Conservation (phyloP, 2,329 filamentous ascomycete genomes). For the Epichloe gansuensis region DNA sequence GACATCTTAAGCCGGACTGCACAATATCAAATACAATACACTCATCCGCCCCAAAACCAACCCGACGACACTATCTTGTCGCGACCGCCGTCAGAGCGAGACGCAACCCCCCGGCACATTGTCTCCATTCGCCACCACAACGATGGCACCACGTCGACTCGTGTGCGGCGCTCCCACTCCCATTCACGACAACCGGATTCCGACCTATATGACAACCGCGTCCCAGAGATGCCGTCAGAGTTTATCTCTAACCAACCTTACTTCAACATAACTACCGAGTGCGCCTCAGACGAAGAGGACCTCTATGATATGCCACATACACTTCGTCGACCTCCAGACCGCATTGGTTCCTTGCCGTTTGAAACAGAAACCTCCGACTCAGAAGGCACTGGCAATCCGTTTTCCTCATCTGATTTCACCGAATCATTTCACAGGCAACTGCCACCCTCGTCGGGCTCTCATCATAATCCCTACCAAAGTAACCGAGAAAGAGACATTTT, state of each 20-base stretch:
- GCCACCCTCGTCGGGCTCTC: constrained; percentile 12
- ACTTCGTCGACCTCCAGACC: constrained; percentile 33
- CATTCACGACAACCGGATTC: constrained; percentile 23
- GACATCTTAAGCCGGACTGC: constrained; percentile 61
- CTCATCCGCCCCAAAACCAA: constrained; percentile 12
- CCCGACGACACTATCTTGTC: not conserved
- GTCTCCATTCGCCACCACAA: constrained; percentile 40
- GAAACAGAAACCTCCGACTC: constrained; percentile 32
- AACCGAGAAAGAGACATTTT: constrained; percentile 1
- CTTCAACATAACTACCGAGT: constrained; percentile 45
- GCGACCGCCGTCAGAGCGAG: constrained; percentile 11
- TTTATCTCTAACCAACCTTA: constrained; percentile 35
- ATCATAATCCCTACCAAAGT: not conserved
- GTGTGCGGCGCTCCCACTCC: constrained; percentile 1
- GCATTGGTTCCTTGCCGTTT: constrained; percentile 42
- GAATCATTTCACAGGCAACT: constrained; percentile 13
- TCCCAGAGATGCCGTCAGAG: constrained; percentile 44
- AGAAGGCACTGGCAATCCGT: constrained; percentile 17
- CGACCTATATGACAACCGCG: constrained; percentile 32
- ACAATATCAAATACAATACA: constrained; percentile 61
- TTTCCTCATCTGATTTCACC: constrained; percentile 16
- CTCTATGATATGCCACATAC: constrained; percentile 13
- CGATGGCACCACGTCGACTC: constrained; percentile 29
- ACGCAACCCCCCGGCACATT: constrained; percentile 21
- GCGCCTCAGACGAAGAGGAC: constrained; percentile 45